phyloP scores from a whole-genome alignment of 2,329 filamentous ascomycete species.

The Ascochyta viciae-villosae region DNA sequence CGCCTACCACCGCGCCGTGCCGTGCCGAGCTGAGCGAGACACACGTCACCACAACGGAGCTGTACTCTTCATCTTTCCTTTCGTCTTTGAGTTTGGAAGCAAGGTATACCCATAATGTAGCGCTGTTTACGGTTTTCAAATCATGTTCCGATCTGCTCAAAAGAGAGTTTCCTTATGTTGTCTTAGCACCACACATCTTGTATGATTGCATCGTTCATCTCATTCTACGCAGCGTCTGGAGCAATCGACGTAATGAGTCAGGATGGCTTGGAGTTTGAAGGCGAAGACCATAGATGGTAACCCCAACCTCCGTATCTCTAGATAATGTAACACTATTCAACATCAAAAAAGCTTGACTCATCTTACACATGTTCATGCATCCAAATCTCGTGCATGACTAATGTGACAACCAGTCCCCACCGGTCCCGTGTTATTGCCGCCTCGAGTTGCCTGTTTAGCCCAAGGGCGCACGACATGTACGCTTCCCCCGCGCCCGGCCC shows the following conservation, averaged over 20 bases:
- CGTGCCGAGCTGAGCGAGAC: constrained; percentile 35
- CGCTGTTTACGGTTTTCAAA: constrained; percentile 28
- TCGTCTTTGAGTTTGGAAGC: constrained; percentile 31
- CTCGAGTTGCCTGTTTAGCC: constrained; percentile 4
- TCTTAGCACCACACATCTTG: constrained; percentile 10
- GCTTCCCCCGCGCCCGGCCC: constrained; percentile 7
- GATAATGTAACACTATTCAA: constrained; percentile 17
- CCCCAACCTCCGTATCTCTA: constrained; percentile 8
- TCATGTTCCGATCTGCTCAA: constrained; percentile 11
- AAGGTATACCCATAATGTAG: constrained; percentile 49
- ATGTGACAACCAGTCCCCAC: constrained; percentile 3
- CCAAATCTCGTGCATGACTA: neutral
- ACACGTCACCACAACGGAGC: constrained; percentile 47
- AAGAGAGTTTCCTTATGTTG: constrained; percentile 12
- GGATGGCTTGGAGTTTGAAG: constrained; percentile 15
- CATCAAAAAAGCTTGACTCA: neutral
- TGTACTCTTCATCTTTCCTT: constrained; percentile 29
- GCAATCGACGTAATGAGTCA: constrained; percentile 25
- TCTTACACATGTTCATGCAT: neutral
- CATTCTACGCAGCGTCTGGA: constrained; percentile 13
- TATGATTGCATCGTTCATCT: constrained; percentile 2
- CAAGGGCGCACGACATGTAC: neutral
- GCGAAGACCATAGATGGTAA: constrained; percentile 23
- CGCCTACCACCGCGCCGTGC: constrained; percentile 3
- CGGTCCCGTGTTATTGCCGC: constrained; percentile 1